A percentile compares a stretch with the other conserved stretches of the same genome.
phyloP scores from a whole-genome alignment of 2,329 filamentous ascomycete genomes.

The Botrytis galanthina region DNA sequence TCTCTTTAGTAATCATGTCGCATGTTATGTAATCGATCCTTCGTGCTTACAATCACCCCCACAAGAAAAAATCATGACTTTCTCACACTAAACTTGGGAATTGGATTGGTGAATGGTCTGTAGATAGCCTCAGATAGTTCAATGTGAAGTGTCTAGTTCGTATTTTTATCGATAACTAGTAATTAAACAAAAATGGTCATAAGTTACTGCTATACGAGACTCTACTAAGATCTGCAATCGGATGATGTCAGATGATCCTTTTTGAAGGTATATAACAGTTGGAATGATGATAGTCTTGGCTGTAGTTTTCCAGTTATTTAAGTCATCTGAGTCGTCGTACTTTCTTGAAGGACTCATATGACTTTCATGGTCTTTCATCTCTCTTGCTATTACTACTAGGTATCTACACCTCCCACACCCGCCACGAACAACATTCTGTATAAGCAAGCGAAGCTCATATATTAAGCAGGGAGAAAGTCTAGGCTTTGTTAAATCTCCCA shows the following conservation, averaged over 20 bases:
- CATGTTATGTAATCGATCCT: not conserved
- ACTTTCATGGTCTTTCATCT: not conserved
- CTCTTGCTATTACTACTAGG: not conserved
- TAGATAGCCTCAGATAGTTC: not conserved
- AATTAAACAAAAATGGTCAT: not conserved
- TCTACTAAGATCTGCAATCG: not conserved
- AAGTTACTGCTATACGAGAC: not conserved
- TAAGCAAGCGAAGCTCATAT: too few species aligned
- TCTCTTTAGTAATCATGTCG: not conserved
- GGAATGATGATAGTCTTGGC: not conserved
- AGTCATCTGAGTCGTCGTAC: not conserved
- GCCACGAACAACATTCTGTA: not conserved
- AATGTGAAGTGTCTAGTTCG: not conserved
- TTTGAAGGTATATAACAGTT: not conserved
- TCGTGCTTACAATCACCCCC: not conserved
- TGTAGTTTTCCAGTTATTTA: too few species aligned
- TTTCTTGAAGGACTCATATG: not conserved
- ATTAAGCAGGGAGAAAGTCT: not conserved
- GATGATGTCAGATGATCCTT: not conserved
- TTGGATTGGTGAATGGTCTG: not conserved
- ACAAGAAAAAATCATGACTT: not conserved
- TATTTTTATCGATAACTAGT: not conserved
- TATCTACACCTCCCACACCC: not conserved
- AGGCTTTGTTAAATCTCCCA: too few species aligned
- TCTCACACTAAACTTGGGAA: not conserved